Percentiles rank a stretch among this genome's conserved stretches.
These are phyloP conservation scores for Cyclotella kingstonii DNA, from an alignment of 108 stramenopile genomes.

Conservation along the genomic window DNA sequence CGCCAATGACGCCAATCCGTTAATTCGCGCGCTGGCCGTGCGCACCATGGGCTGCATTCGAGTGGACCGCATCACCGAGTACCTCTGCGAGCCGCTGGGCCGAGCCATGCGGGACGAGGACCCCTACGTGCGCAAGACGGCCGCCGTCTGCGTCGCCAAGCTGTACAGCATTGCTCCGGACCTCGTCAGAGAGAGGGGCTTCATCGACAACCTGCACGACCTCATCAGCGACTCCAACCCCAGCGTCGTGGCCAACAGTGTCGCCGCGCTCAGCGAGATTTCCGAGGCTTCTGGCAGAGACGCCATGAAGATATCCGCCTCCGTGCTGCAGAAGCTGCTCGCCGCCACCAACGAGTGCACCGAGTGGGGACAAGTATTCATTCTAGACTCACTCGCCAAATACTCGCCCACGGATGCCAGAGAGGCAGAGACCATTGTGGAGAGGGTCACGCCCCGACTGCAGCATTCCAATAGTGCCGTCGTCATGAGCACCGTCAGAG, in stretches of 20 bases:
- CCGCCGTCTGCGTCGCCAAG: slow-evolving; percentile 99
- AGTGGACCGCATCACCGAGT: slow-evolving; percentile 99
- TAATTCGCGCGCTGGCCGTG: slow-evolving; percentile 98
- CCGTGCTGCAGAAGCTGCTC: slow-evolving; percentile 94
- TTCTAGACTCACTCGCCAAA: slow-evolving; percentile 95
- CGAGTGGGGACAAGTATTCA: slow-evolving; percentile 99
- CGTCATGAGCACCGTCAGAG: slow-evolving; percentile 98
- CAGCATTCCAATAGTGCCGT: slow-evolving; percentile 99
- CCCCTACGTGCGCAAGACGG: slow-evolving; percentile 98
- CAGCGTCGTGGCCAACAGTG: slow-evolving; percentile 98
- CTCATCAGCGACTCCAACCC: slow-evolving; percentile 96
- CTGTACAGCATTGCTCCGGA: slow-evolving; percentile 98
- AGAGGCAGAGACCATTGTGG: slow-evolving; percentile 98
- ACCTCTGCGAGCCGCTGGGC: slow-evolving; percentile 94
- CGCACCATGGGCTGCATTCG: slow-evolving; percentile 99
- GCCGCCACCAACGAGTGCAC: slow-evolving; percentile 99
- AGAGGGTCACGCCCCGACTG: slow-evolving; percentile 97
- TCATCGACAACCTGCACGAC: slow-evolving; percentile 94
- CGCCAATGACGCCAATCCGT: slow-evolving; percentile 95
- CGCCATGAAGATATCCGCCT: slow-evolving; percentile 92
- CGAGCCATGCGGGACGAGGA: slow-evolving; percentile 95
- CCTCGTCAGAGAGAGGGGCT: slow-evolving; percentile 96
- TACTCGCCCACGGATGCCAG: slow-evolving; percentile 91
- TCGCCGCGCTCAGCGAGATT: slow-evolving; percentile 98
- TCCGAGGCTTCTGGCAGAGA: slow-evolving; percentile 93